Base-by-base conservation (phyloP, 2,329 filamentous ascomycete genomes). In the Aspergillus tubingensis region DNA sequence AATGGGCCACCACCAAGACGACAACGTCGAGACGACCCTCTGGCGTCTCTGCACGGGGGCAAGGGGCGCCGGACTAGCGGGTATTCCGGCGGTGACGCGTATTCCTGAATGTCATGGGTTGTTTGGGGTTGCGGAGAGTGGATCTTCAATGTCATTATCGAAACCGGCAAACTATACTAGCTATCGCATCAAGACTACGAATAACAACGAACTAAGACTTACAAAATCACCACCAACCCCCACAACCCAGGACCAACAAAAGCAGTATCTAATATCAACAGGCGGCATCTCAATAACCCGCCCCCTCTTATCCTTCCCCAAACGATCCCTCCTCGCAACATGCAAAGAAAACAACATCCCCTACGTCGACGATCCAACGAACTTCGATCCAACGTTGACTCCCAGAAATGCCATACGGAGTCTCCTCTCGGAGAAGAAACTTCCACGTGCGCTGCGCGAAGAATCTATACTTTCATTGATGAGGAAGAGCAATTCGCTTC, bases 311-410 rank as follows among this genome's bases (percentile, higher is more conserved):
- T 65, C 68, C 5, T 76, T 93, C 70, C 79, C 83, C 61, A 96
- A 98, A 77, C 82, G 86, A 54, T 81, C 88, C 38, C 81, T 97
- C 25, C 32, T 75, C 41, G 55, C 82, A 70, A 63, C 91, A 86
- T 97, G 94, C 70, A 75, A 88, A 62, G 80, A 83, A n/a, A 83
- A 88, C 65, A 76, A 81, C 0, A 78, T 96, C 8, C 77, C 79
- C 0, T 98, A 91, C 90, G 91, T 92, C 64, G 91, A 95, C 72
- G 95, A 99, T 72, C 79, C 81, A 44, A 97, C 93, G 1, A 99
- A 99, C 70, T 75, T 81, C 15, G 90, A 97, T 68, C 83, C 81
- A 8, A 92, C 88, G 0, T 77, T 96, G 60, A 96, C 95, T 0
- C 77, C 83, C 48, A 86, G 95, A 39, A 99, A 99, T 70, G 88